Evolutionary conservation across 495 filamentous ascomycete genomes (phyloP), one percentile per base, ranked within the genome.

Genomic region (Trichocladium antarcticum): DNA sequence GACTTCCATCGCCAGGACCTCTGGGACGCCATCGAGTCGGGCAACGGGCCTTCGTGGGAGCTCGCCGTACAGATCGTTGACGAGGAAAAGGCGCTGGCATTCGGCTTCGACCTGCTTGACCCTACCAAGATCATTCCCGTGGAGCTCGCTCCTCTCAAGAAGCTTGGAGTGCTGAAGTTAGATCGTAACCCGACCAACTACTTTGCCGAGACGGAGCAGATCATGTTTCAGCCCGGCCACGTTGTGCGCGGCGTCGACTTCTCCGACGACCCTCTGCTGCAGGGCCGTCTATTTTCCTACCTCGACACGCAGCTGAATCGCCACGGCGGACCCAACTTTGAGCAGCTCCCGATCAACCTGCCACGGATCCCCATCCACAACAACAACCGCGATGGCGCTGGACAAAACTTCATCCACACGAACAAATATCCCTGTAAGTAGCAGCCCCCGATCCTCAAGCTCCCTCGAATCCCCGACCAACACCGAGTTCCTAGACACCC

Each of bases 141-240:
- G 49, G 82, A 89, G 59, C 45, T 72, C n/a, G 81, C 77, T 4
- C 84, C 85, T 9, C 68, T 87, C 42, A 79, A 75, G 10, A 71
- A 67, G 16, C 61, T 89, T 20, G 83, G 84, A 40, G 75, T 79
- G 51, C 69, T 89, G 69, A 77, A 75, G 31, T 63, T 89, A 35
- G 77, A 87, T 67, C 76, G 69, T 31, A 89, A 89, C 64, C 78
- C 81, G 0, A 69, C 61, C 27, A 87, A 89, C 66, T 89, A 83
- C 70, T 89, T 89, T 60, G 82, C 84, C 9, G 84, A 87, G 61
- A 84, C 81, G 0, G 84, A 87, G 62, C 82, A 86, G 61, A 64
- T 78, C 57, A 80, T 81, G 77, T 77, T 74, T 55, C 74, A 72
- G 66, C 76, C 76, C 12, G 76, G 72, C 5, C 76, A 79, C 54